Conservation (phyloP, 2,329 filamentous ascomycete species). For the Verticillium tricorpus region DNA sequence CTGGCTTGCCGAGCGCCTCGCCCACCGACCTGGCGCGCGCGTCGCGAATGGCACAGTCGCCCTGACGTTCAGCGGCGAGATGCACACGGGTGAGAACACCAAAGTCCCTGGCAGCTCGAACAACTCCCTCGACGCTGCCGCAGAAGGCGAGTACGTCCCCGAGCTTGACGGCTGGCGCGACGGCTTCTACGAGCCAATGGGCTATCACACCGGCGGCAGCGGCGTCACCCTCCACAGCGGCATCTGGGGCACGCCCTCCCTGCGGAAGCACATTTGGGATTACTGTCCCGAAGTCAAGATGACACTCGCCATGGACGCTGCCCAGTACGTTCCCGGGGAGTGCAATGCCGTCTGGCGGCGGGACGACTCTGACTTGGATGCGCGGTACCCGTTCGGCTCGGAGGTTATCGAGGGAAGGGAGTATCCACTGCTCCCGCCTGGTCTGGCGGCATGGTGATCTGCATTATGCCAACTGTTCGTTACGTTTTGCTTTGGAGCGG, state of each 20-base stretch:
- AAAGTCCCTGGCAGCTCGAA: conserved; percentile 16
- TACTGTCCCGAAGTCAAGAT: conserved; percentile 58
- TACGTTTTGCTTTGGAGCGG: neutral
- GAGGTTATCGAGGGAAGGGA: conserved; percentile 35
- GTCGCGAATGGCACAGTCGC: conserved; percentile 48
- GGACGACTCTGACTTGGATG: conserved; percentile 18
- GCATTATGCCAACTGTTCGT: no score
- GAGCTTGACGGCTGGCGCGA: conserved; percentile 45
- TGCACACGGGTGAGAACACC: conserved; percentile 26
- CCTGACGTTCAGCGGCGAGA: conserved; percentile 47
- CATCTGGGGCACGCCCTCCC: conserved; percentile 44
- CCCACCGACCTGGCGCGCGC: conserved; percentile 39
- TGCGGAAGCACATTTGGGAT: conserved; percentile 46
- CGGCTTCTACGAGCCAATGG: conserved; percentile 55
- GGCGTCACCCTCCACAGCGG: conserved; percentile 37
- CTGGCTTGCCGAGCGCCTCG: conserved; percentile 50
- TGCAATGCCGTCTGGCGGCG: conserved; percentile 44
- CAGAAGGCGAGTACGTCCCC: conserved; percentile 26
- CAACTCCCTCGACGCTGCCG: conserved; percentile 20
- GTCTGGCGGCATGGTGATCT: conserved; percentile 16
- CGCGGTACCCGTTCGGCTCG: conserved; percentile 27
- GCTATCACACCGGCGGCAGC: conserved; percentile 50
- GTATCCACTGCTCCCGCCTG: conserved; percentile 33
- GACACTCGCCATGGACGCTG: conserved; percentile 50
- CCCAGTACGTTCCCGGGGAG: conserved; percentile 42